A percentile compares a stretch with the other conserved stretches of the same genome.
phyloP scores from a whole-genome alignment of 2,329 filamentous ascomycete species.

The Epichloe sibirici region DNA sequence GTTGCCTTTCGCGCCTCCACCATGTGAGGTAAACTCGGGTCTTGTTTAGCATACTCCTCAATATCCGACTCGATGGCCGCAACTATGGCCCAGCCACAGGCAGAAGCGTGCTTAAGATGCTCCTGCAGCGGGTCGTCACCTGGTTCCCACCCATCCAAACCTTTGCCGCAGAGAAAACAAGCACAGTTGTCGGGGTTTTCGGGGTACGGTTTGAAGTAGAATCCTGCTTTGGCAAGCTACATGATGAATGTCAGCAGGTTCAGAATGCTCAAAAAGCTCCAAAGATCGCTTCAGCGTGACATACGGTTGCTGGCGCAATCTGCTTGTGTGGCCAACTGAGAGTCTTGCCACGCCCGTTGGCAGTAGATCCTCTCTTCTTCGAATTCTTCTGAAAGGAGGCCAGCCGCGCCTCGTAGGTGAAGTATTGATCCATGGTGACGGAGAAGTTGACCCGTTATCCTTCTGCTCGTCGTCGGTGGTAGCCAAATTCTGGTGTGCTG shows the following conservation, averaged over 20 bases:
- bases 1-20: constrained; percentile 68
- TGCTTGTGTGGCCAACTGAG: constrained; percentile 63
- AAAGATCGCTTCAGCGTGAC: neutral
- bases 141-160: constrained; percentile 84
- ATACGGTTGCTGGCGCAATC: constrained; percentile 21
- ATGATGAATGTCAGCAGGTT: constrained; percentile 12
- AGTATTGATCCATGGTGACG: constrained; percentile 26
- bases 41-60: constrained; percentile 52
- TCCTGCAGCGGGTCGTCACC: constrained; percentile 74
- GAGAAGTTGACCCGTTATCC: neutral
- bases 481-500: neutral
- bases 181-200: constrained; percentile 74
- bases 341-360: constrained; percentile 40
- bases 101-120: constrained; percentile 69
- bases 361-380: constrained; percentile 59
- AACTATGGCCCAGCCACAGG: constrained; percentile 80
- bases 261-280: neutral
- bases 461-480: neutral
- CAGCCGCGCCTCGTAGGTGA: constrained; percentile 63
- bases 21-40: constrained; percentile 62
- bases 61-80: constrained; percentile 48
- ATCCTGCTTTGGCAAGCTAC: constrained; percentile 81
- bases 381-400: constrained; percentile 61
- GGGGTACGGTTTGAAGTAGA: constrained; percentile 71
- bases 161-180: constrained; percentile 77